Evolutionary conservation across 805 yeast species (phyloP).

Genomic region (Citeromyces matritensis): DNA sequence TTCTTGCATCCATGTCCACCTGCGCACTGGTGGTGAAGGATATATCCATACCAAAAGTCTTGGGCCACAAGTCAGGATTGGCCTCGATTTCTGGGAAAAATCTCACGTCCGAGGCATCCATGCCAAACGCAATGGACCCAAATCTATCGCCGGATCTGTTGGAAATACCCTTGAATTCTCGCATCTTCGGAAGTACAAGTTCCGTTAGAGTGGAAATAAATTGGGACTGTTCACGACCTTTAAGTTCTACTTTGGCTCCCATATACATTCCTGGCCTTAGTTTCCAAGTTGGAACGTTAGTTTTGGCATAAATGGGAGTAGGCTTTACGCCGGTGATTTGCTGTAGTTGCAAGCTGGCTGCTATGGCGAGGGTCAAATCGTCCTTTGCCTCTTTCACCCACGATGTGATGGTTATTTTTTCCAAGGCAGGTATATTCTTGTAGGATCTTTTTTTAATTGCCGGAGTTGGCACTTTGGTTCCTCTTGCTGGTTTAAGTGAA

Average conservation of each 20-base stretch:
- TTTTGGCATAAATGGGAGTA: conserved; percentile 50
- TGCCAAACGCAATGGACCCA: conserved; percentile 81
- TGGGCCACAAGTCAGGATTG: conserved; percentile 82
- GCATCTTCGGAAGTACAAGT: conserved; percentile 82
- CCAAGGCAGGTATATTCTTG: conserved; percentile 58
- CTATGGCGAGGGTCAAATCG: conserved; percentile 56
- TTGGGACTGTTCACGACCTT: conserved; percentile 74
- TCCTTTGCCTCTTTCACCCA: conserved; percentile 61
- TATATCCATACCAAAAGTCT: conserved; percentile 72
- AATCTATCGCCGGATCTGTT: conserved; percentile 66
- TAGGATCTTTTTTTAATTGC: conserved; percentile 55
- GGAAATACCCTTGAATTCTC: conserved; percentile 72
- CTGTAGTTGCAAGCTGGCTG: conserved; percentile 69
- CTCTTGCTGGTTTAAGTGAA: conserved; percentile 60
- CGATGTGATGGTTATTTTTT: conserved; percentile 58
- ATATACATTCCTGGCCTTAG: conserved; percentile 77
- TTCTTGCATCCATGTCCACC: conserved; percentile 80
- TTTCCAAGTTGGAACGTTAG: conserved; percentile 77
- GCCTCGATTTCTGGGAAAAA: conserved; percentile 89
- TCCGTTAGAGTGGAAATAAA: conserved; percentile 80
- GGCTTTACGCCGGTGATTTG: conserved; percentile 93
- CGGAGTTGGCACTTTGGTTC: conserved; percentile 60
- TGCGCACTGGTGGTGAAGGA: conserved; percentile 81
- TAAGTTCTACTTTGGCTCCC: conserved; percentile 74
- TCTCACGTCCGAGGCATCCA: conserved; percentile 61